Percentiles rank a stretch among this genome's conserved stretches.
phyloP scores from a whole-genome alignment of 371 early-diverging fungal genomes.

The Syncephalastrum monosporum region DNA sequence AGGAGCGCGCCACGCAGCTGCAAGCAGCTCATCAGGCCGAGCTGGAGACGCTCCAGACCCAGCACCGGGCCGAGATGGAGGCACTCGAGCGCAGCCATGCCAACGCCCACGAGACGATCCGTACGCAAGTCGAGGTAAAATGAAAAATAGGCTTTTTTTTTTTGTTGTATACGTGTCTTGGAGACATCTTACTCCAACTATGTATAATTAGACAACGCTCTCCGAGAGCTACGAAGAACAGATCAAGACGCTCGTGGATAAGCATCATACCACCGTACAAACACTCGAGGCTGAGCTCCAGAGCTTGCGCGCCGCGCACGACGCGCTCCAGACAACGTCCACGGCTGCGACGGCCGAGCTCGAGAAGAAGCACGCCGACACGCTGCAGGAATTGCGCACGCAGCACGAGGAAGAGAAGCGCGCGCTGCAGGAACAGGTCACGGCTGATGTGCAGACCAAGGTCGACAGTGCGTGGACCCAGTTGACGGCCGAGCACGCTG shows the following conservation, averaged over 20 bases:
- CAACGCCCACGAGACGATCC: too few relatives aligned
- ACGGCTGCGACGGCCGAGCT: conserved; percentile 2
- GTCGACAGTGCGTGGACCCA: conserved; percentile 24
- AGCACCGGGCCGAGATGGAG: not conserved
- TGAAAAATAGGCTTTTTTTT: too few relatives aligned
- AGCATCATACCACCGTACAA: conserved; percentile 4
- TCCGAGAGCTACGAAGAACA: conserved; percentile 17
- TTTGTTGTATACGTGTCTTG: too few relatives aligned
- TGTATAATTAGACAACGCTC: conserved; percentile 5
- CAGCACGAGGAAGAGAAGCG: conserved; percentile 14
- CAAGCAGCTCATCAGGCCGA: conserved; percentile 10
- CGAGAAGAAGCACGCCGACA: conserved; percentile 16
- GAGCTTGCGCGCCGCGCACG: not conserved
- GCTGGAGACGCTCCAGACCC: conserved; percentile 4
- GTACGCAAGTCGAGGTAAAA: too few relatives aligned
- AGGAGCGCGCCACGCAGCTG: conserved; percentile 2
- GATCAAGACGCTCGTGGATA: conserved; percentile 8
- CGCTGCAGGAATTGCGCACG: conserved; percentile 6
- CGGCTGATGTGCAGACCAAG: conserved; percentile 21
- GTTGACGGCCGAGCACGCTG: conserved; percentile 18
- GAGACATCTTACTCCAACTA: not conserved
- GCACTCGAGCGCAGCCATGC: conserved; percentile 1
- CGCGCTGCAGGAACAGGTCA: conserved; percentile 36
- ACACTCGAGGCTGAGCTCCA: conserved; percentile 11
- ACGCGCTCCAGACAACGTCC: not conserved